phyloP scores from a whole-genome alignment of 495 filamentous ascomycete species.

The Friedmanniomyces simplex region DNA sequence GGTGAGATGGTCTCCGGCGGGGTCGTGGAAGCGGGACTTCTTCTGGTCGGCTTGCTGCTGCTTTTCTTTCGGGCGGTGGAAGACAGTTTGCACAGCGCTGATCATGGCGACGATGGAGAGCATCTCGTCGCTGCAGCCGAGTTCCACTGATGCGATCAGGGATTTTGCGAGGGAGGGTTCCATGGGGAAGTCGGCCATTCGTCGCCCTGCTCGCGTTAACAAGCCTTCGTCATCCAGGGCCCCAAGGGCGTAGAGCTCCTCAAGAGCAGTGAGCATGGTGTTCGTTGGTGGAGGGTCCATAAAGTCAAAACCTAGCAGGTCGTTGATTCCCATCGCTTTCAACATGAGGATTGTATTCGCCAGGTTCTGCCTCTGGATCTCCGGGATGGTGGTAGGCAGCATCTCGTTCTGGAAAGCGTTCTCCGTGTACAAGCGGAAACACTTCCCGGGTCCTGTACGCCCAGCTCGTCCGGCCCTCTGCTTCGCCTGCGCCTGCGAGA shows the following conservation, averaged over 20 bases:
- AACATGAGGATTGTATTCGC: slow-evolving; percentile 93
- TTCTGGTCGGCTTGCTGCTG: slow-evolving; percentile 94
- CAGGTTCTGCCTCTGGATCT: slow-evolving; percentile 95
- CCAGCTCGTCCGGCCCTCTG: slow-evolving; percentile 79
- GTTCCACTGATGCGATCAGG: slow-evolving; percentile 74
- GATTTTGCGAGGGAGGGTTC: slow-evolving; percentile 81
- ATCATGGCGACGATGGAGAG: slow-evolving; percentile 94
- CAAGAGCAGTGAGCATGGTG: slow-evolving; percentile 91
- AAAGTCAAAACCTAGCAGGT: slow-evolving; percentile 94
- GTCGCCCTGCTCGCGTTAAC: slow-evolving; percentile 79
- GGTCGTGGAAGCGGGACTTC: slow-evolving; percentile 94
- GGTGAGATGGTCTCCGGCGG: slow-evolving; percentile 87
- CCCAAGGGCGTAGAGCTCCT: slow-evolving; percentile 85
- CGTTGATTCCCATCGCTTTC: slow-evolving; percentile 98
- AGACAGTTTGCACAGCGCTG: slow-evolving; percentile 61
- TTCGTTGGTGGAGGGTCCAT: slow-evolving; percentile 98
- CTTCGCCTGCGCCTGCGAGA: slow-evolving; percentile 93
- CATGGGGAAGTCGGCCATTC: slow-evolving; percentile 98
- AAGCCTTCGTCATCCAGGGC: slow-evolving; percentile 95
- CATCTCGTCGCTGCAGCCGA: slow-evolving; percentile 86
- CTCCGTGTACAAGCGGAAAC: slow-evolving; percentile 54
- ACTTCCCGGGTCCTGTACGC: slow-evolving; percentile 11
- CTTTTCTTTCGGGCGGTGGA: slow-evolving; percentile 94
- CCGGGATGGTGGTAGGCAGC: slow-evolving; percentile 89
- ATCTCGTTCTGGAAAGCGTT: slow-evolving; percentile 93